Conservation (phyloP, 257 asterid species). For the Fraxinus excelsior region DNA sequence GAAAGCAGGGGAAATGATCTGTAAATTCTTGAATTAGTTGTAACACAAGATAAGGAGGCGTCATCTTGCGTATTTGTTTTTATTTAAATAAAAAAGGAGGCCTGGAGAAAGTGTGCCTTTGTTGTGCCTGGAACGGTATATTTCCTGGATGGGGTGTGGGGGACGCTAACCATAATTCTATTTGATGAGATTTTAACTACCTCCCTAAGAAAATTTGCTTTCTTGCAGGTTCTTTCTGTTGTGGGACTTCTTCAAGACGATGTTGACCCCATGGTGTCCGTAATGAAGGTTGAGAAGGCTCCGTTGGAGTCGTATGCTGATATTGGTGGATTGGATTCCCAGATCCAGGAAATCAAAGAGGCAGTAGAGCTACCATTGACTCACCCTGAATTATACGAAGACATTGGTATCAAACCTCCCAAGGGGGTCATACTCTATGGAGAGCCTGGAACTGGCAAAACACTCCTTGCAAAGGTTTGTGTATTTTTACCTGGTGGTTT, state of each 20-base stretch:
- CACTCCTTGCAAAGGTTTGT: conserved; percentile 60
- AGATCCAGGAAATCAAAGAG: conserved; percentile 32
- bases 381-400: conserved; percentile 58
- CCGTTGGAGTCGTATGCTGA: conserved; percentile 63
- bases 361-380: conserved; percentile 45
- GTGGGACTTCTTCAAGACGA: conserved; percentile 70
- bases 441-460: conserved; percentile 62
- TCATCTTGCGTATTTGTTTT: no score
- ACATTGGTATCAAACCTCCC: conserved; percentile 80
- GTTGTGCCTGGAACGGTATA: no score
- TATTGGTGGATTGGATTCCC: conserved; percentile 32
- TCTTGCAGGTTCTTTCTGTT: conserved; percentile 59
- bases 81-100: no score
- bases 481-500: neutral
- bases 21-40: no score
- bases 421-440: conserved; percentile 91
- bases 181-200: neutral
- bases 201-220: neutral
- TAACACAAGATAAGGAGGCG: no score
- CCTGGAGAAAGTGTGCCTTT: no score
- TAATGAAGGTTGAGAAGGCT: conserved; percentile 74
- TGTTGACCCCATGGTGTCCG: conserved; percentile 71
- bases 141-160: no score
- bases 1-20: no score
- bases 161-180: no score